Evolutionary conservation across 371 early-diverging fungal species (phyloP), one percentile per base, ranked within the genome.

Genomic region (Nematocida parisii): DNA sequence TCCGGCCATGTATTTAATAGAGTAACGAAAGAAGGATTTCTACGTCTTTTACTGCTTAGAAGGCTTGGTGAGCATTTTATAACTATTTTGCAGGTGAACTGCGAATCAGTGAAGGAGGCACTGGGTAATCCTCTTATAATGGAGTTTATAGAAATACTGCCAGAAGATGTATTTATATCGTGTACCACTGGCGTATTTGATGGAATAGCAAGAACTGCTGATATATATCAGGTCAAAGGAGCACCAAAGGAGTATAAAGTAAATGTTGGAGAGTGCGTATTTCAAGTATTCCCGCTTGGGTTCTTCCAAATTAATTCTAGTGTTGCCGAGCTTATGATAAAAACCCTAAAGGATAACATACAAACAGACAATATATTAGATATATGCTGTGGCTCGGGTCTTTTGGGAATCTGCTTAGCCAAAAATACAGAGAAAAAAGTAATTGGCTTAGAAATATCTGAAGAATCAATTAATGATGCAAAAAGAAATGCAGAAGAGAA

Each of bases 311-410:
- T 92, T 72, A 93, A 92, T 83, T 90, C 91, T 15, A 84, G 87
- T 5, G 92, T 91, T 4, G 89, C 92, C 4, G 90, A 92, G 81
- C 71, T 89, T 5, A 83, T 92, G 57, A 91, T 91, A 82, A 74
- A 87, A 47, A 54, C 52, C 7, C 20, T 77, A 27, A n/a, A 61
- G 5, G 45, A 77, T 11, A 47, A 20, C 22, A 56, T 68, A 18
- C 18, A 64, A 20, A 67, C 50, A 42, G 44, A 52, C 9, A 67
- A 50, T 5, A 47, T 81, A 20, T 50, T 83, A 40, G 93, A 93
- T 83, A 85, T 93, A 20, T 93, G 93, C 86, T 92, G 92, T 85
- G 93, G 93, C 27, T 92, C 93, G 5, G 93, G 93, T 39, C 92
- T 92, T 9, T 92, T 93, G 83, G 93, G 93, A 24, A 89, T 93